These are phyloP conservation scores for Cornus controversa DNA, from an alignment of 148 eudicot species.

Conservation along the genomic window DNA sequence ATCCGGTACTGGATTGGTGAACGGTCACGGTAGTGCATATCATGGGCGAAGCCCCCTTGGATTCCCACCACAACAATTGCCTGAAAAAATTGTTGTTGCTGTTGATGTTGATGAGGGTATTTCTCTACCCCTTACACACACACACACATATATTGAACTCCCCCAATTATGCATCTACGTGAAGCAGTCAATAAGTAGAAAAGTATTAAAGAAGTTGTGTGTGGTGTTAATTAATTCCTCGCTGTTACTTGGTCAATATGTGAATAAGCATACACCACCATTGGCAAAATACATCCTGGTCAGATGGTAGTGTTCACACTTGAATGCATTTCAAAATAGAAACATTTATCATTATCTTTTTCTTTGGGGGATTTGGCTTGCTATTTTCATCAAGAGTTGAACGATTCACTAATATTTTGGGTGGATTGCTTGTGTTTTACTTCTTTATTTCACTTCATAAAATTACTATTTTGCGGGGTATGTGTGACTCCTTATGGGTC, in stretches of 20 bases:
- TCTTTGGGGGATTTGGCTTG: neutral
- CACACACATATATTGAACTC: neutral
- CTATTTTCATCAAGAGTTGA: neutral
- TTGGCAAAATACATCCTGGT: neutral
- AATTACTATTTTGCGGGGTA: neutral
- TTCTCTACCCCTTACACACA: neutral
- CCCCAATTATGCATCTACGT: neutral
- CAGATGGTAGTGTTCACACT: no score
- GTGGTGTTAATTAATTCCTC: neutral
- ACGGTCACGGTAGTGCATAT: conserved; percentile 6
- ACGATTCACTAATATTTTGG: neutral
- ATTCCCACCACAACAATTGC: conserved; percentile 26
- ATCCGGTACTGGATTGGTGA: conserved; percentile 1
- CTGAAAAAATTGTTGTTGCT: conserved; percentile 59
- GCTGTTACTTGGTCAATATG: neutral
- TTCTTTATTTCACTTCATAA: neutral
- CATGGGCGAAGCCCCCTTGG: conserved; percentile 22
- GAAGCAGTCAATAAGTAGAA: neutral
- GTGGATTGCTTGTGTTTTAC: neutral
- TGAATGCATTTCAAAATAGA: neutral
- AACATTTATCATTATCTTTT: neutral
- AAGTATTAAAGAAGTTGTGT: neutral
- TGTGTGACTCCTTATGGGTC: no score
- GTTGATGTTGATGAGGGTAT: conserved; percentile 94
- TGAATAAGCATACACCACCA: neutral